Evolutionary conservation across 257 asterid species (phyloP), one percentile per base, ranked within the genome.

Genomic region (Solanum lignicaule): DNA sequence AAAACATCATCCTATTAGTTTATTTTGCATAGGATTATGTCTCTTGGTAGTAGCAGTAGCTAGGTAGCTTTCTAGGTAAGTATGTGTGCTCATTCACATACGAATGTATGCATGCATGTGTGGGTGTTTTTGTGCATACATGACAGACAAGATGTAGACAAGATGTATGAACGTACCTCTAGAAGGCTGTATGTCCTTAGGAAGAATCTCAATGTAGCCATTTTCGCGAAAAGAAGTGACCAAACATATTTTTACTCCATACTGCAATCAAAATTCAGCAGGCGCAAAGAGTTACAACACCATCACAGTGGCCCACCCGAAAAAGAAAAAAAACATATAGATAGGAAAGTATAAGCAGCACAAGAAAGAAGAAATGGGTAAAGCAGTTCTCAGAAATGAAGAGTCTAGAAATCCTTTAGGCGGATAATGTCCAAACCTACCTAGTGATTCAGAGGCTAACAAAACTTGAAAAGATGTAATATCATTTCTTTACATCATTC

Each of bases 181-280:
- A 32, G 90, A 39, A 58, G 95, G 98, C 87, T 32, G 88, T 86
- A 41, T 84, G 86, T 91, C 93, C 89, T 93, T 96, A 2, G 98
- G 98, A 87, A 96, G 95, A 89, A 96, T 96, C 90, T 96, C 99
- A 55, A 95, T 94, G 90, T 94, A 96, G 90, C 94, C 83, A 60
- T 94, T 92, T 62, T 96, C 98, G 8, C 98, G 95, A 21, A 96
- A 96, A 21, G 99, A 95, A 83, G 98, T 96, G 86, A 96, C 95
- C 86, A 96, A 88, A 90, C 98, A 95, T 75, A 96, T 94, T 89
- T 95, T 96, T 60, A 94, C 97, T 87, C 89, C 97, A 88, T 93
- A 95, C 99, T 97, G 88, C 91, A 91, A 48, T 69, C 35, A 62
- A 69, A 41, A 25, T 23, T 31, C 81, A 86, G 35, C 84, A 33